Evolutionary conservation across 306 rosid genomes (phyloP).

Genomic region (Dalbergia cultrata): DNA sequence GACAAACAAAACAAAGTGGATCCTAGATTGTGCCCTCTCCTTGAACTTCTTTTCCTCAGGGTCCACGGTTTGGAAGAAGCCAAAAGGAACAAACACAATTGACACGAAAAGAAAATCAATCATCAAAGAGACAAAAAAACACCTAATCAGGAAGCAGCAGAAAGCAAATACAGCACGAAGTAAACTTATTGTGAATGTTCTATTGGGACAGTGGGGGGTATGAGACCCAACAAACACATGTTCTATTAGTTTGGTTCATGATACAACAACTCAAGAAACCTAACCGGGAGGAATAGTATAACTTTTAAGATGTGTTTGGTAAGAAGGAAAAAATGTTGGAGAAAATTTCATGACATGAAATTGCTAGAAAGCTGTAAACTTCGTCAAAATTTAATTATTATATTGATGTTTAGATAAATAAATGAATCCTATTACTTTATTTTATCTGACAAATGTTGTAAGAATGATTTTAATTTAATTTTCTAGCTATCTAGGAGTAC

Average conservation of each 20-base stretch:
- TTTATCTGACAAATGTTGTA: no score
- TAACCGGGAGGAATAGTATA: neutral
- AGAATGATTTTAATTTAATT: no score
- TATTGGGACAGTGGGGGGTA: constrained; percentile 37
- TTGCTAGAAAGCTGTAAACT: no score
- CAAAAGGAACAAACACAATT: constrained; percentile 12
- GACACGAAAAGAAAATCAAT: constrained; percentile 24
- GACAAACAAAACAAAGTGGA: constrained; percentile 18
- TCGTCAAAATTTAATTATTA: no score
- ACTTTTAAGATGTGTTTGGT: neutral
- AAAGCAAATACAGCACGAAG: constrained; percentile 10
- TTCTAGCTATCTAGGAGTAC: no score
- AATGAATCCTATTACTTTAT: no score
- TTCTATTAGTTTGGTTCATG: constrained; percentile 36
- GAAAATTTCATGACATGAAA: no score
- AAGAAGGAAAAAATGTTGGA: no score
- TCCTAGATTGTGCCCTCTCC: neutral
- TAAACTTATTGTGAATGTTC: constrained; percentile 25
- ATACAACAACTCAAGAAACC: constrained; percentile 32
- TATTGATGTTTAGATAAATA: no score
- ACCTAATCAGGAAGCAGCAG: constrained; percentile 25
- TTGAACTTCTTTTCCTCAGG: neutral
- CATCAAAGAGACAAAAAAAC: constrained; percentile 37
- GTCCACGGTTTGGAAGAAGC: neutral
- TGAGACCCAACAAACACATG: constrained; percentile 40